Conservation (phyloP, 768 basidiomycete genomes). For the Trametes maxima region DNA sequence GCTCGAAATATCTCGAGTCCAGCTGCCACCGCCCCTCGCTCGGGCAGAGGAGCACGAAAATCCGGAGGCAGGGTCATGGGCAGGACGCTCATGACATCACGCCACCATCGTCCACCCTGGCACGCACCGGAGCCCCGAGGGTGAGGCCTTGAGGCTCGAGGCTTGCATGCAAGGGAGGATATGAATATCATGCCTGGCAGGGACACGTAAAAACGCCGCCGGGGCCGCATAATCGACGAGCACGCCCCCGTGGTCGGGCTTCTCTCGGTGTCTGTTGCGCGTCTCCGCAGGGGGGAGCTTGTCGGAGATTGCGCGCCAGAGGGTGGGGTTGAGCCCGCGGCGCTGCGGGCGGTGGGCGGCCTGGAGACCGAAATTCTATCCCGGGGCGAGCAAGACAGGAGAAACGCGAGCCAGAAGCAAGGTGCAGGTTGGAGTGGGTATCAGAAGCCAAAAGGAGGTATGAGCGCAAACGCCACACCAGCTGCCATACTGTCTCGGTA, state of each 20-base stretch:
- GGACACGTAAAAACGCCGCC: conserved; percentile 10
- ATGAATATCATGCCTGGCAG: background rate
- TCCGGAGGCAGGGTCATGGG: no score
- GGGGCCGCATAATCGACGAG: conserved; percentile 21
- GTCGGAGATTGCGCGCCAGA: background rate
- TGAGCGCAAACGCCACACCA: no score
- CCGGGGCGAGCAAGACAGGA: background rate
- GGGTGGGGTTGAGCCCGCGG: background rate
- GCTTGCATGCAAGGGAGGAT: background rate
- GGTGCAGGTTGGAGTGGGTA: background rate
- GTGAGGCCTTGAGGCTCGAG: no score
- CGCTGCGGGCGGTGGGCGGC: background rate
- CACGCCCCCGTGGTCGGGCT: conserved; percentile 2
- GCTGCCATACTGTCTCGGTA: no score
- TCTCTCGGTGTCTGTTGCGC: conserved; percentile 4
- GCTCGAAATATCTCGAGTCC: no score
- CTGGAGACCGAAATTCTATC: background rate
- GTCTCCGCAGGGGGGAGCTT: background rate
- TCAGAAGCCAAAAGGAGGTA: no score
- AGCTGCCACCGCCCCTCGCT: no score
- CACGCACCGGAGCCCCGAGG: background rate
- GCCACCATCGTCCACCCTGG: no score
- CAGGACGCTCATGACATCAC: no score
- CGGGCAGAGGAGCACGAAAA: no score
- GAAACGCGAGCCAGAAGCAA: background rate